Conservation (phyloP, 768 basidiomycete genomes). For the Boletus vermiculosoides region DNA sequence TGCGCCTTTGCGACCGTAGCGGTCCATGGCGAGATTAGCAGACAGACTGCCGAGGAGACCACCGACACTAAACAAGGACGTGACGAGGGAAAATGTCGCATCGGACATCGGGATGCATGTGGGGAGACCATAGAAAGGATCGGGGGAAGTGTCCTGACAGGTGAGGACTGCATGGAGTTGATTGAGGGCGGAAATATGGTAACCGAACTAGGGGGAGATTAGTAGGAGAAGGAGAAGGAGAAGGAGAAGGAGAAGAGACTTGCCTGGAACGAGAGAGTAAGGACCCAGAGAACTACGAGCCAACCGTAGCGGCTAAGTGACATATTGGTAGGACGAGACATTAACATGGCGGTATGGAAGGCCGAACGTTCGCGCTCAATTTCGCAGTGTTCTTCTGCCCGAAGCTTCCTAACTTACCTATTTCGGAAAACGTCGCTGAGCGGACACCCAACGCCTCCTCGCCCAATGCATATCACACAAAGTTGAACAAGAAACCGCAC, state of each 20-base stretch:
- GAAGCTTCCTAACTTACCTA: too few species aligned
- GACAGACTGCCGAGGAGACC: slow-evolving; percentile 76
- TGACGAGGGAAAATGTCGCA: slow-evolving; percentile 76
- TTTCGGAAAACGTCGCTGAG: too few species aligned
- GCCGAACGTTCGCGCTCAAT: too few species aligned
- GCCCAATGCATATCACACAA: too few species aligned
- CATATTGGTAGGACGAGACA: slow-evolving; percentile 18
- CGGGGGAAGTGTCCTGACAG: slow-evolving; percentile 45
- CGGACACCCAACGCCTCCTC: too few species aligned
- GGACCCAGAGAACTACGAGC: slow-evolving; percentile 66
- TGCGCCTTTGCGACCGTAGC: slow-evolving; percentile 68
- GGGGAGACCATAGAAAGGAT: slow-evolving; percentile 44
- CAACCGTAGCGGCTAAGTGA: slow-evolving; percentile 63
- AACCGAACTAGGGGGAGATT: slow-evolving; percentile 66
- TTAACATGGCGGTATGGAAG: not conserved
- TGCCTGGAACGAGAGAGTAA: slow-evolving; percentile 57
- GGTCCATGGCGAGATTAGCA: slow-evolving; percentile 68
- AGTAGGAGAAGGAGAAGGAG: not conserved
- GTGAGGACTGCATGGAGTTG: slow-evolving; percentile 80
- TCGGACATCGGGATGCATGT: slow-evolving; percentile 81
- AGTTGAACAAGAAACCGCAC: too few species aligned
- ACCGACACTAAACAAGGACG: slow-evolving; percentile 83
- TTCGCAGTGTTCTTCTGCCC: too few species aligned
- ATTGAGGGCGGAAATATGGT: slow-evolving; percentile 89
- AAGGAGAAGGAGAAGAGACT: not conserved